A percentile compares a stretch with the other conserved stretches of the same genome.
Conservation (phyloP, 2,329 filamentous ascomycete species). For the Chaetomiaceae sp. region DNA sequence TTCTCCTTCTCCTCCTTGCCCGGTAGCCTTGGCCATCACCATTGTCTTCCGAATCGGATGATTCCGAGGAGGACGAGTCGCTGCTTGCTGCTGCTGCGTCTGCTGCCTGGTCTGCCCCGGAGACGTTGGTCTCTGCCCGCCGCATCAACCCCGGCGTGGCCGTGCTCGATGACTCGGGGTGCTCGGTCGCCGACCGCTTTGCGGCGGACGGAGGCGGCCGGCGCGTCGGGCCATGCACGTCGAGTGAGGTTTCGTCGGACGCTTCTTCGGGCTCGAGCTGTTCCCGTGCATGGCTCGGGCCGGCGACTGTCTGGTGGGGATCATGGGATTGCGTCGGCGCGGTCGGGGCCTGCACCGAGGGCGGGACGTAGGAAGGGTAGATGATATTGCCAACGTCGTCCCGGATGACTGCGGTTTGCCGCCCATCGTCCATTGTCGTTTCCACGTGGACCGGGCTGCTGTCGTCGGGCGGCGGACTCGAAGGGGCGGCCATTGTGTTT, state of each 20-base stretch:
- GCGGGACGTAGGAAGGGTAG: constrained; percentile 34
- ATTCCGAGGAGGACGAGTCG: constrained; percentile 24
- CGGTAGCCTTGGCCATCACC: neutral
- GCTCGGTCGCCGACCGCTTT: neutral
- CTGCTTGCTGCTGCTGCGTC: constrained; percentile 4
- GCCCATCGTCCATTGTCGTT: constrained; percentile 26
- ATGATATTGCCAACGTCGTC: constrained; percentile 31
- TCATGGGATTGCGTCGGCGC: neutral
- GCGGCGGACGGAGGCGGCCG: neutral
- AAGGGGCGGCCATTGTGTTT: neutral
- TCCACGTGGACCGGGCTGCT: constrained; percentile 28
- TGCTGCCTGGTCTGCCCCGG: neutral
- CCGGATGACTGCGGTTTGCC: constrained; percentile 30
- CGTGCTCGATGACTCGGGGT: neutral
- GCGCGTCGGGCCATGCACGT: neutral
- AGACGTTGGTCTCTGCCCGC: constrained; percentile 28
- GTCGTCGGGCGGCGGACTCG: neutral
- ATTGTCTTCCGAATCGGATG: neutral
- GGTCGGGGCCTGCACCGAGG: constrained; percentile 20
- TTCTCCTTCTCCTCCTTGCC: constrained; percentile 1
- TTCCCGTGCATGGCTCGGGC: neutral
- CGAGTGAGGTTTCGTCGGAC: neutral
- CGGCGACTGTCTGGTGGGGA: neutral
- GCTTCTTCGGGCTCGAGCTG: neutral
- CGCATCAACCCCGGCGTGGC: constrained; percentile 11